Percentiles rank a stretch among this genome's conserved stretches.
Conservation (phyloP, 768 basidiomycete species). For the Tylopilus sp. region DNA sequence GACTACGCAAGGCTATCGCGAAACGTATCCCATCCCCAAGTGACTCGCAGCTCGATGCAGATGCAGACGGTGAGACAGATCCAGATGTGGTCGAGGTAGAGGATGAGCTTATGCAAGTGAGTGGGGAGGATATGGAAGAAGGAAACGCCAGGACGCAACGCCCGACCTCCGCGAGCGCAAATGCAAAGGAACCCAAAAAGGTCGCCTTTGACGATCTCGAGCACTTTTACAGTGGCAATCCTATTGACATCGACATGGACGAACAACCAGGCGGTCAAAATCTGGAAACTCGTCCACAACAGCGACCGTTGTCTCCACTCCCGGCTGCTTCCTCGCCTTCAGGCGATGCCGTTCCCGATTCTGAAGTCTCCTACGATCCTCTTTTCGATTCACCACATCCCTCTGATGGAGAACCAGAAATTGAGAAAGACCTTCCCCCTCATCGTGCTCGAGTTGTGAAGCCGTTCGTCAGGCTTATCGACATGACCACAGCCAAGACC, state of each 20-base stretch:
- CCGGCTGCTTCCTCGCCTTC: background rate
- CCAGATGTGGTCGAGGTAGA: conserved; percentile 38
- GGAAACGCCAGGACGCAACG: conserved; percentile 2
- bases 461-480: conserved; percentile 52
- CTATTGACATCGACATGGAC: conserved; percentile 30
- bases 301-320: conserved; percentile 1
- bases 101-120: conserved; percentile 28
- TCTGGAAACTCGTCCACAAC: background rate
- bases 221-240: conserved; percentile 27
- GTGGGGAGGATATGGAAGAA: conserved; percentile 20
- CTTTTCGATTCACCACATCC: conserved; percentile 28
- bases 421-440: conserved; percentile 19
- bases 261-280: conserved; percentile 8
- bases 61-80: conserved; percentile 33
- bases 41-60: conserved; percentile 32
- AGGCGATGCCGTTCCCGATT: background rate
- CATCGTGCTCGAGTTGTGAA: conserved; percentile 51
- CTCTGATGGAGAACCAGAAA: conserved; percentile 9
- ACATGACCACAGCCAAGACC: conserved; percentile 29
- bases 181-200: background rate
- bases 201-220: conserved; percentile 29
- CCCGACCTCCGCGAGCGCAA: conserved; percentile 2
- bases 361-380: conserved; percentile 18
- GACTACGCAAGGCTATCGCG: conserved; percentile 15
- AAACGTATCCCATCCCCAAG: conserved; percentile 22